phyloP scores from a whole-genome alignment of 176 grass and related monocot species.

The Alloteropsis semialata region DNA sequence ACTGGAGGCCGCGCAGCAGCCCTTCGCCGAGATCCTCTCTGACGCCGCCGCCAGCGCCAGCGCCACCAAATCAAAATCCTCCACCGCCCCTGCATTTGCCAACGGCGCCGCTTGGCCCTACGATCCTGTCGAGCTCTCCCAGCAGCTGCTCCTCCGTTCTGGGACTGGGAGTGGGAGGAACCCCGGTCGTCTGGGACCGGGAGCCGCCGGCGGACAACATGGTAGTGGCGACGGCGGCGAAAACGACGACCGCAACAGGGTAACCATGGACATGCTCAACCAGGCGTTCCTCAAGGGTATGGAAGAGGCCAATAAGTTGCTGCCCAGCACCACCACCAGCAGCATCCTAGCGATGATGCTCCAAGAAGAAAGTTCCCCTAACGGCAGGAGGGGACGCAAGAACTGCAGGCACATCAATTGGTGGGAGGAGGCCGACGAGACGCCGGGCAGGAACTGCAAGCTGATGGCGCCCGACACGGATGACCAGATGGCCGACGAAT shows the following conservation, averaged over 20 bases:
- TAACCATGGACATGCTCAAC: slow-evolving; percentile 26
- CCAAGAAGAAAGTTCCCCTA: too few relatives aligned
- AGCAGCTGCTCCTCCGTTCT: not conserved
- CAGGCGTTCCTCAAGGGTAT: slow-evolving; percentile 39
- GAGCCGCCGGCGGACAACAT: too few relatives aligned
- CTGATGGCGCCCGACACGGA: slow-evolving; percentile 17
- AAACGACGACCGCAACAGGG: not conserved
- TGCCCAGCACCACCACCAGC: slow-evolving; percentile 28
- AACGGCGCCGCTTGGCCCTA: slow-evolving; percentile 2
- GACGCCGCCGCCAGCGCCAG: not conserved
- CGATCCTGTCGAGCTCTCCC: slow-evolving; percentile 18
- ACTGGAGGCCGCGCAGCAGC: slow-evolving; percentile 26
- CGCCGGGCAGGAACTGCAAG: slow-evolving; percentile 47
- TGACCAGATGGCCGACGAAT: slow-evolving; percentile 46
- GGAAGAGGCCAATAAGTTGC: slow-evolving; percentile 48
- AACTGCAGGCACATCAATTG: too few relatives aligned
- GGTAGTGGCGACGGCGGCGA: too few relatives aligned
- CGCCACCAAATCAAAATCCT: not conserved
- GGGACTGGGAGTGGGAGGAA: too few relatives aligned
- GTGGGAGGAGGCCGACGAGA: too few relatives aligned
- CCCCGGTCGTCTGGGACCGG: too few relatives aligned
- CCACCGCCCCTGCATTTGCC: not conserved
- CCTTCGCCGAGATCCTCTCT: slow-evolving; percentile 40
- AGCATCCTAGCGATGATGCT: not conserved
- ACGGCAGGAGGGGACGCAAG: too few relatives aligned